Percentiles rank a stretch among this genome's conserved stretches.
These are phyloP conservation scores for Blastobotrys capitulatus DNA, from an alignment of 1,139 yeast genomes.

Conservation along the genomic window DNA sequence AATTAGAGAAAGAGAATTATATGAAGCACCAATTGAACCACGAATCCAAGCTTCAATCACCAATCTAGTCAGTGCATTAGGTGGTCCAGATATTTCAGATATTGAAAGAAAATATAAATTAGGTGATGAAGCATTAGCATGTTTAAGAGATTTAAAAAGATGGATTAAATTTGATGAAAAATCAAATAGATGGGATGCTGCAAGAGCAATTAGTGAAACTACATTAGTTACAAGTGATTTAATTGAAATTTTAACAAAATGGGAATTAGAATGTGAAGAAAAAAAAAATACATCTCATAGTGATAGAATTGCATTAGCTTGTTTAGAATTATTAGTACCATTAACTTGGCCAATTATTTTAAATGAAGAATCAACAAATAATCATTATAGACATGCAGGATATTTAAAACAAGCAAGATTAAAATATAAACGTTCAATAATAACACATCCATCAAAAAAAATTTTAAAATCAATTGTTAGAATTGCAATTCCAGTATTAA, in stretches of 20 bases:
- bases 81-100: slow-evolving; percentile 63
- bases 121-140: slow-evolving; percentile 89
- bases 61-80: slow-evolving; percentile 71
- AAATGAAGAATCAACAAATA: slow-evolving; percentile 41
- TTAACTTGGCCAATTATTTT: slow-evolving; percentile 82
- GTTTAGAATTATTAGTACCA: slow-evolving; percentile 74
- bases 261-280: slow-evolving; percentile 48
- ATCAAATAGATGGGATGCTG: slow-evolving; percentile 67
- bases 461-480: slow-evolving; percentile 67
- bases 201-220: slow-evolving; percentile 80
- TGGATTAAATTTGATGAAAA: slow-evolving; percentile 87
- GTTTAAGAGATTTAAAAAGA: slow-evolving; percentile 78
- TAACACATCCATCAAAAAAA: slow-evolving; percentile 54
- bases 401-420: slow-evolving; percentile 62
- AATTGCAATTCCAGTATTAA: slow-evolving; percentile 60
- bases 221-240: slow-evolving; percentile 70
- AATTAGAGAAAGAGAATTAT: neutral
- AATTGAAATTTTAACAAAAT: slow-evolving; percentile 65
- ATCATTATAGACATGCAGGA: slow-evolving; percentile 54
- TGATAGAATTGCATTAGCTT: slow-evolving; percentile 62
- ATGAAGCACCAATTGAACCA: neutral
- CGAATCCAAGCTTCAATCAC: slow-evolving; percentile 52
- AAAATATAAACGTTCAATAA: slow-evolving; percentile 61
- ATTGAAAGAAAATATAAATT: slow-evolving; percentile 59
- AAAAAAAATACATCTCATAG: slow-evolving; percentile 33